These are phyloP conservation scores for Malassezia pachydermatis DNA, from an alignment of 1,284 basidiomycete genomes.

Conservation along the genomic window DNA sequence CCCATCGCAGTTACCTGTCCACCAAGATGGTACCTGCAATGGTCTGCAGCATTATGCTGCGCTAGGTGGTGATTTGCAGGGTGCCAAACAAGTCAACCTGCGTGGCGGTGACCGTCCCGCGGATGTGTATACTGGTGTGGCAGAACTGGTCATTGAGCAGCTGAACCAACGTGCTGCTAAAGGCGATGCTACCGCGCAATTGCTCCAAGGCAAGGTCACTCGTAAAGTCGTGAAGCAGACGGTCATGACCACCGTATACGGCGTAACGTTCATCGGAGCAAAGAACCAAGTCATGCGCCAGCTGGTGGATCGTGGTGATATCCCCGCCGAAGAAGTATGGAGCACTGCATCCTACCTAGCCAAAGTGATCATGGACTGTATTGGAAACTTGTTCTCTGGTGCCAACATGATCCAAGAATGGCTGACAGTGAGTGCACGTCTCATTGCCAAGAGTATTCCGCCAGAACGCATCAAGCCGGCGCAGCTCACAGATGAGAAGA, in stretches of 20 bases:
- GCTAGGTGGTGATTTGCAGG: conserved; percentile 79
- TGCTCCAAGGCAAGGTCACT: conserved; percentile 70
- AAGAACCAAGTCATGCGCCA: conserved; percentile 89
- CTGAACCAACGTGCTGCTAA: conserved; percentile 54
- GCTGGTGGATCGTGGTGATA: conserved; percentile 65
- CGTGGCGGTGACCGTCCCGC: conserved; percentile 73
- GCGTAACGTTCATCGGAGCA: conserved; percentile 89
- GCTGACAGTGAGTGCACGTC: conserved; percentile 69
- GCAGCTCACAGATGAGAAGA: conserved; percentile 17
- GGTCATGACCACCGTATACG: conserved; percentile 99
- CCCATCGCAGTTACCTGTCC: conserved; percentile 71
- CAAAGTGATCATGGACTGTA: conserved; percentile 50
- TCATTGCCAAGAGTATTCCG: conserved; percentile 81
- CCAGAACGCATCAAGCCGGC: conserved; percentile 60
- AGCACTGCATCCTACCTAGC: conserved; percentile 65
- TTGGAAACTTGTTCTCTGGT: conserved; percentile 83
- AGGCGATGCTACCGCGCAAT: conserved; percentile 56
- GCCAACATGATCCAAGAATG: conserved; percentile 85
- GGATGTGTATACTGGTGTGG: conserved; percentile 94
- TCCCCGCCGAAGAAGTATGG: conserved; percentile 67
- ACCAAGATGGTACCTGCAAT: conserved; percentile 98
- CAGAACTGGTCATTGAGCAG: conserved; percentile 51
- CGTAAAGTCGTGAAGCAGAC: conserved; percentile 98
- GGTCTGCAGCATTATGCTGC: conserved; percentile 98
- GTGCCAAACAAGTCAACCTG: conserved; percentile 87